Conservation (phyloP, 2,329 filamentous ascomycete species). For the Claviceps sp. region DNA sequence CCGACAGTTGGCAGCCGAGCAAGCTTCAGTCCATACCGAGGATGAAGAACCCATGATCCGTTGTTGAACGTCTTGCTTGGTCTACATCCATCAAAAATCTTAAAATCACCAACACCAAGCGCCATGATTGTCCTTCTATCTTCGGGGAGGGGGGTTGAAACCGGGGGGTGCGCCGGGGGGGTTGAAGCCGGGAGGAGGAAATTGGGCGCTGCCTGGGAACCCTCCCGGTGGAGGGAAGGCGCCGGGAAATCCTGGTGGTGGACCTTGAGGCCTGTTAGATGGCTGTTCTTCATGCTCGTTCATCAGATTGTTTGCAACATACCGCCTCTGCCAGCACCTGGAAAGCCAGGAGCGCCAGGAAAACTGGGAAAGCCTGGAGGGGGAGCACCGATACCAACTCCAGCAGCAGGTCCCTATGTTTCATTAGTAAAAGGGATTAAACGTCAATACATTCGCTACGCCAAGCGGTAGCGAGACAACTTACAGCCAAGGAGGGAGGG, state of each 20-base stretch:
- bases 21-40: neutral
- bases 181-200: slow-evolving; percentile 10
- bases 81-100: slow-evolving; percentile 8
- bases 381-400: slow-evolving; percentile 61
- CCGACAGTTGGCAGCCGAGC: neutral
- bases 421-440: neutral
- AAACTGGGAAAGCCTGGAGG: slow-evolving; percentile 45
- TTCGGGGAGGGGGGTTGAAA: slow-evolving; percentile 60
- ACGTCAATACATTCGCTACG: neutral
- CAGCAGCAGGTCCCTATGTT: slow-evolving; percentile 61
- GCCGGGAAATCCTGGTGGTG: slow-evolving; percentile 38
- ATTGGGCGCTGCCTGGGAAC: slow-evolving; percentile 20
- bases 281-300: slow-evolving; percentile 7
- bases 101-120: slow-evolving; percentile 10
- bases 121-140: slow-evolving; percentile 26
- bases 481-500: slow-evolving; percentile 61
- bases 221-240: slow-evolving; percentile 33
- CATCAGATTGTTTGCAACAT: slow-evolving; percentile 18
- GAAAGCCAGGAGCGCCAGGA: slow-evolving; percentile 34
- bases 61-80: neutral
- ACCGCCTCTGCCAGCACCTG: slow-evolving; percentile 41
- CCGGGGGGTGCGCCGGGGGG: slow-evolving; percentile 37
- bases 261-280: slow-evolving; percentile 24
- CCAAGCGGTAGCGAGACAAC: slow-evolving; percentile 9
- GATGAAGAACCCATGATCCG: neutral